Conservation (phyloP, 192 early-diverging fungal genomes). For the Gamsiella multidivaricata region DNA sequence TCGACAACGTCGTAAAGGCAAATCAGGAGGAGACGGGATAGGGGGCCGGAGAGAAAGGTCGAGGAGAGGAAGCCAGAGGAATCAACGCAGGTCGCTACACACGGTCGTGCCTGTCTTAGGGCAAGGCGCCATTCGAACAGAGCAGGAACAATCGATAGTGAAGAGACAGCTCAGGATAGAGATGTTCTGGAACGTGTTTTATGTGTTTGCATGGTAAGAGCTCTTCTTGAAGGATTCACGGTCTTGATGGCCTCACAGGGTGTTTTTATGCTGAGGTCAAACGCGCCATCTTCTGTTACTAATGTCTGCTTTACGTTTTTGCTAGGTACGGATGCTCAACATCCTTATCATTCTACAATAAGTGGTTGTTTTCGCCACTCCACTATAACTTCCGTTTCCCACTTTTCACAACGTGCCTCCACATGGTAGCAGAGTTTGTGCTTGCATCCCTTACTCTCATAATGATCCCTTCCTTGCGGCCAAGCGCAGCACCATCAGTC, state of each 20-base stretch:
- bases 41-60: background rate
- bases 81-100: background rate
- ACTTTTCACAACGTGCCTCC: constrained; percentile 86
- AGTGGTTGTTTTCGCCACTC: constrained; percentile 88
- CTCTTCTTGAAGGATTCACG: background rate
- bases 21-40: background rate
- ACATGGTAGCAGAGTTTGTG: constrained; percentile 87
- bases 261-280: background rate
- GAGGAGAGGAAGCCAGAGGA: background rate
- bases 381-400: constrained; percentile 91
- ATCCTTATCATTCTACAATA: constrained; percentile 89
- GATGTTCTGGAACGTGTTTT: constrained; percentile 53
- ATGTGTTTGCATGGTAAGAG: constrained; percentile 60
- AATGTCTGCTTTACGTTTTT: background rate
- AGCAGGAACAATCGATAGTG: constrained; percentile 26
- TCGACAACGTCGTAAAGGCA: background rate
- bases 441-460: constrained; percentile 66
- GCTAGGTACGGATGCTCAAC: constrained; percentile 63
- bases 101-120: background rate
- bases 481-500: constrained; percentile 62
- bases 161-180: constrained; percentile 34
- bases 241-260: background rate
- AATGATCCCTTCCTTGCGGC: constrained; percentile 71
- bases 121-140: background rate
- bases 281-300: background rate